Base-by-base conservation (phyloP, 129 eudicot species). In the Oenanthe sinensis region DNA sequence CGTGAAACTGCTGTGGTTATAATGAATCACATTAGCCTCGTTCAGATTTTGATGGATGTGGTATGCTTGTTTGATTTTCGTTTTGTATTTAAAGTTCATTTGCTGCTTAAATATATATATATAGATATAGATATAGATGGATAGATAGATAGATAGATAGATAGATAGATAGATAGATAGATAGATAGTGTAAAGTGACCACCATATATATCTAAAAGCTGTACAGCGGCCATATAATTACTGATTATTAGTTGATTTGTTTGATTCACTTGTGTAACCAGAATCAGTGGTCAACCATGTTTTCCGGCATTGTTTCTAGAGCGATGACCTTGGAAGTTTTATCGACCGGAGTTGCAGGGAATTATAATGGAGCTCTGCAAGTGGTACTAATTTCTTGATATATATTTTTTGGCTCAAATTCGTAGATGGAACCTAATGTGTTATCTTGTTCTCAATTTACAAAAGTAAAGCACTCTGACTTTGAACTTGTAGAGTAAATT, bases 11-110 rank as follows among this genome's bases (percentile, higher is more conserved):
- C 77, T 3, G 85, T 87, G 68, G 88, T 87, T 48, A 86, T 85
- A 67, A 91, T 91, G 95, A 87, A 85, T 75, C 89, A 81, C 50
- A 30, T 87, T 52, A 84, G 77, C 71, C 82, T 91, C 48, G 90
- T 91, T 20, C 95, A 89, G 39, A 87, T 91, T 80, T 80, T 91
- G 49, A 87, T 91, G 94, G 87, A 89, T 52, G 85, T 84, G 85
- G 97, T 87, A 84, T 2, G 80, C 54, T 37, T 72, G 14, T 19
- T 17, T 70, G 26, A 36, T 37, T 33, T 15, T 17, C 1, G 46
- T 39, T 39, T 36, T 17, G 46, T 70, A 36, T 70, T 39, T 2
- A 8, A 36, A 36, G 43, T 39, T 4, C 6, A 16, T 30, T 12
- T 69, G 45, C 74, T 69, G 58, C 4, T 48, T 14, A 48, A 11